These are phyloP conservation scores for Vigna radiata DNA, from an alignment of 306 rosid species.

Conservation along the genomic window DNA sequence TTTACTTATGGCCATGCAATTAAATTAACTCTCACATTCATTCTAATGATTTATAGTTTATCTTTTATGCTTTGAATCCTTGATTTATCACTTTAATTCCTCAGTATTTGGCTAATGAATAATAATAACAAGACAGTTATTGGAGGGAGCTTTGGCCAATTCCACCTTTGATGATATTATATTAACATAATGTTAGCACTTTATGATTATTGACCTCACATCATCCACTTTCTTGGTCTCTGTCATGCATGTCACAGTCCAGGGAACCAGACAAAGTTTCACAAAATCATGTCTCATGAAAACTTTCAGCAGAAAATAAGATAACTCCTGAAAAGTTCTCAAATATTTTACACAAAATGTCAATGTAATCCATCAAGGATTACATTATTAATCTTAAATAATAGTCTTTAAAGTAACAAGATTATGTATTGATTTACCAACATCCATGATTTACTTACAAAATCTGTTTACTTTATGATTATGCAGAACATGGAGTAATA, in stretches of 20 bases:
- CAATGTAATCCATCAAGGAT: no score
- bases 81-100: neutral
- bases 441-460: no score
- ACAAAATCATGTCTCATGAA: neutral
- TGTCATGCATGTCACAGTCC: constrained; percentile 20
- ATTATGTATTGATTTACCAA: no score
- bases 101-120: neutral
- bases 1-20: neutral
- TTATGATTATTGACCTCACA: constrained; percentile 3
- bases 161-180: neutral
- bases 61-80: no score
- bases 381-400: no score
- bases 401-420: no score
- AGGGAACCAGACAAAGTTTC: neutral
- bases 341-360: no score
- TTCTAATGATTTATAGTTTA: no score
- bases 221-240: neutral
- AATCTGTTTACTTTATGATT: no score
- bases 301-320: neutral
- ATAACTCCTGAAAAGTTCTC: neutral
- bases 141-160: constrained; percentile 15
- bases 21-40: no score
- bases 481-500: no score
- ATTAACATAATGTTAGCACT: neutral
- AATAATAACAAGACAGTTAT: neutral